Evolutionary conservation across 2,329 filamentous ascomycete species (phyloP).

Genomic region (Fusarium scirpi): DNA sequence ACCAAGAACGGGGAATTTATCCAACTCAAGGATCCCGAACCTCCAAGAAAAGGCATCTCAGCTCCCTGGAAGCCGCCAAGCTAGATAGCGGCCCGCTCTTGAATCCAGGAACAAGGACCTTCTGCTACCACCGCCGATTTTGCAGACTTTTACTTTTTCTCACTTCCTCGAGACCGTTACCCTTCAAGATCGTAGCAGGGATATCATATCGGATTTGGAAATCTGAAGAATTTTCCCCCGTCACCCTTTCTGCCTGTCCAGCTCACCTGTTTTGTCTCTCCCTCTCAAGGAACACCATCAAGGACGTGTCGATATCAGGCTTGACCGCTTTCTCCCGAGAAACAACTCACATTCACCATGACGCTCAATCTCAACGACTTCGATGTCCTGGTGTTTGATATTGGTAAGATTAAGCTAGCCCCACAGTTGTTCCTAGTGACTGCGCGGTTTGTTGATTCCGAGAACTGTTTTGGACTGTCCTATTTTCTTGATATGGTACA

Average conservation of each 20-base stretch:
- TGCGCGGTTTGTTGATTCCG: slow-evolving; percentile 1
- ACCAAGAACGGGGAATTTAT: slow-evolving; percentile 14
- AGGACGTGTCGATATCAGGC: slow-evolving; percentile 28
- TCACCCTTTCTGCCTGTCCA: slow-evolving; percentile 8
- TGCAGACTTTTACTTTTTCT: slow-evolving; percentile 19
- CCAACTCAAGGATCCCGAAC: slow-evolving; percentile 10
- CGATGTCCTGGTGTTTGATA: slow-evolving; percentile 54
- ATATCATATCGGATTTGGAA: slow-evolving; percentile 19
- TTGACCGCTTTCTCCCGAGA: slow-evolving; percentile 38
- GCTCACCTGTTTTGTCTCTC: slow-evolving; percentile 10
- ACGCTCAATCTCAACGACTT: slow-evolving; percentile 47
- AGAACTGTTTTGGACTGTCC: slow-evolving; percentile 10
- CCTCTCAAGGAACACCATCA: neutral
- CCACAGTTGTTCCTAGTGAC: slow-evolving; percentile 10
- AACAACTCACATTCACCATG: slow-evolving; percentile 29
- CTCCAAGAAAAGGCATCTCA: slow-evolving; percentile 2
- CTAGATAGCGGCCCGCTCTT: slow-evolving; percentile 41
- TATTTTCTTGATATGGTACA: slow-evolving; percentile 2
- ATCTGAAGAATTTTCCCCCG: slow-evolving; percentile 7
- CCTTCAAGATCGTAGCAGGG: slow-evolving; percentile 30
- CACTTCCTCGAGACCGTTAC: slow-evolving; percentile 1
- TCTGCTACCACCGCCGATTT: slow-evolving; percentile 28
- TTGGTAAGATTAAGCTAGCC: slow-evolving; percentile 49
- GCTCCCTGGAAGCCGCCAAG: slow-evolving; percentile 20
- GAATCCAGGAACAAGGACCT: slow-evolving; percentile 46